Conservation (phyloP, 73 alveolate species). For the Tetrahymena elliotti region DNA sequence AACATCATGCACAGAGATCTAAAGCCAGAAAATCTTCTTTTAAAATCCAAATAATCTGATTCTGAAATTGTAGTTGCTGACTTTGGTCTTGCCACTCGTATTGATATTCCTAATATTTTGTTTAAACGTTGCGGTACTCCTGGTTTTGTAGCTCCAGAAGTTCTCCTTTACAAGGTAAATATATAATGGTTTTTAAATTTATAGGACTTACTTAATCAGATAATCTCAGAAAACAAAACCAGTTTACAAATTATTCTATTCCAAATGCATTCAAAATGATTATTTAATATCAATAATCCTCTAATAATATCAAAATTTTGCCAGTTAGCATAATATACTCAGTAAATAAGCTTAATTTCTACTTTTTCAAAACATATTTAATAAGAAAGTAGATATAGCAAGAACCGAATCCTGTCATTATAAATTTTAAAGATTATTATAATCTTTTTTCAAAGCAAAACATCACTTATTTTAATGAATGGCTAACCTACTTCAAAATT, state of each 20-base stretch:
- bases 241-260: neutral
- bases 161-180: slow-evolving; percentile 11
- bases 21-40: slow-evolving; percentile 23
- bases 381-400: neutral
- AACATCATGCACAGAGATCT: slow-evolving; percentile 36
- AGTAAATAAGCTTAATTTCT: neutral
- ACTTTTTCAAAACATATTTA: neutral
- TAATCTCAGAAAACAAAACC: neutral
- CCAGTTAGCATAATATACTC: neutral
- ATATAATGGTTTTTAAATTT: neutral
- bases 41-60: slow-evolving; percentile 8
- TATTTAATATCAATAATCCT: neutral
- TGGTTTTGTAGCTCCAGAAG: slow-evolving; percentile 51
- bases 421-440: no score
- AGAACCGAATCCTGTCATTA: no score
- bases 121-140: slow-evolving; percentile 43
- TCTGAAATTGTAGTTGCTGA: slow-evolving; percentile 32
- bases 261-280: no score
- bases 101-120: slow-evolving; percentile 15
- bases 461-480: no score
- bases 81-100: slow-evolving; percentile 40
- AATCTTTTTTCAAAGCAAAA: neutral
- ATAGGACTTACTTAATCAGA: neutral
- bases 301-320: neutral
- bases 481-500: neutral